A percentile compares a stretch with the other conserved stretches of the same genome.
These are phyloP conservation scores for Blepharisma japonicum DNA, from an alignment of 73 alveolate genomes.

Conservation along the genomic window DNA sequence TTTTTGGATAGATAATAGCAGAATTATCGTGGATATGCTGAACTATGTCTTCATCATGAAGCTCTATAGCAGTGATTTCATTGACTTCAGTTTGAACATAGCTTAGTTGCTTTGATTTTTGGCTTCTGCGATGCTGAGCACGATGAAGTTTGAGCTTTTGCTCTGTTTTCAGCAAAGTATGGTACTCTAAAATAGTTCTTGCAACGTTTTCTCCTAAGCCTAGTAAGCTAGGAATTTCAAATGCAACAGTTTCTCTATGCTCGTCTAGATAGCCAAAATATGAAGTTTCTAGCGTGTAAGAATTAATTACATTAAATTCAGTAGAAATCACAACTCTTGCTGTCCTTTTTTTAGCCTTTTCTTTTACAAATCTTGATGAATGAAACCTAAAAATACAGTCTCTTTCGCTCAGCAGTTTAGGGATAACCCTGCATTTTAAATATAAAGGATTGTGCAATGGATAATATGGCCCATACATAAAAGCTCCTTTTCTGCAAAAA, in stretches of 20 bases:
- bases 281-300: slow-evolving; percentile 78
- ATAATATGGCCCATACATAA: slow-evolving; percentile 69
- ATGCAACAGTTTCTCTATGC: not conserved
- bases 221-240: not conserved
- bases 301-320: slow-evolving; percentile 74
- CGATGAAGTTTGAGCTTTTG: not conserved
- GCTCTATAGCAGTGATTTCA: not conserved
- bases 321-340: slow-evolving; percentile 89
- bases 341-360: slow-evolving; percentile 81
- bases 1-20: not conserved
- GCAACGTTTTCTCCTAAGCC: not conserved
- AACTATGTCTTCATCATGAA: not conserved
- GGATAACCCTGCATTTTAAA: slow-evolving; percentile 73
- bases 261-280: slow-evolving; percentile 76
- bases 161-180: slow-evolving; percentile 3
- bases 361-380: slow-evolving; percentile 76
- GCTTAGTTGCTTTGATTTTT: not conserved
- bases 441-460: slow-evolving; percentile 61
- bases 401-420: slow-evolving; percentile 68
- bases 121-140: not conserved
- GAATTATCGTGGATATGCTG: not conserved
- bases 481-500: slow-evolving; percentile 87
- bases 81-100: not conserved
- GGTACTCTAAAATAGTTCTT: slow-evolving; percentile 1
- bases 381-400: slow-evolving; percentile 70